These are phyloP conservation scores for Curvularia sp. DNA, from an alignment of 2,329 filamentous ascomycete genomes.

Conservation along the genomic window DNA sequence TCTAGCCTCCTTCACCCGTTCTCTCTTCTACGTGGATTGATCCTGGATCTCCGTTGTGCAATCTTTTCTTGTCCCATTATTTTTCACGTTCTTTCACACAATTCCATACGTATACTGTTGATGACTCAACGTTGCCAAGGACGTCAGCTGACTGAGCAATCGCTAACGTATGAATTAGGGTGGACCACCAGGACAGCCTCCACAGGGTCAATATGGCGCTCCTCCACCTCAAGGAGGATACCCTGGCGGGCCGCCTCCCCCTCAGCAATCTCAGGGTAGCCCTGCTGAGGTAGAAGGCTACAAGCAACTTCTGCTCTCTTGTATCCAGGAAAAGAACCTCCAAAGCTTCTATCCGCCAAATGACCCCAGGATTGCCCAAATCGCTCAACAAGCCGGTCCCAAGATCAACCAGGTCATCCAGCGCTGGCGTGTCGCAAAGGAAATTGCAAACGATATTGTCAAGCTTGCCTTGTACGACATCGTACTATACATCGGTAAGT, in stretches of 20 bases:
- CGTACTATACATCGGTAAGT: constrained; percentile 63
- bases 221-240: constrained; percentile 46
- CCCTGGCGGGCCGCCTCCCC: constrained; percentile 42
- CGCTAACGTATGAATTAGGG: constrained; percentile 33
- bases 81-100: neutral
- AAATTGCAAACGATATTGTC: constrained; percentile 69
- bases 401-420: constrained; percentile 64
- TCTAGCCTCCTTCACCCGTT: neutral
- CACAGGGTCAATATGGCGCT: constrained; percentile 47
- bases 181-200: constrained; percentile 37
- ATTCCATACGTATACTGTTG: constrained; percentile 3
- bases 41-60: neutral
- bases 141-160: neutral
- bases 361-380: constrained; percentile 59
- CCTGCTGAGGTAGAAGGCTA: constrained; percentile 63
- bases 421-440: constrained; percentile 64
- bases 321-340: constrained; percentile 67
- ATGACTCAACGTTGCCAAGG: constrained; percentile 29
- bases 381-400: constrained; percentile 57
- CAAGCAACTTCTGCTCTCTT: constrained; percentile 62
- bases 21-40: neutral
- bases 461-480: constrained; percentile 69
- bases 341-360: constrained; percentile 66
- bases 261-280: constrained; percentile 51
- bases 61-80: neutral